Evolutionary conservation across 1,284 basidiomycete genomes (phyloP).

Genomic region (Laetiporus sulphureus): DNA sequence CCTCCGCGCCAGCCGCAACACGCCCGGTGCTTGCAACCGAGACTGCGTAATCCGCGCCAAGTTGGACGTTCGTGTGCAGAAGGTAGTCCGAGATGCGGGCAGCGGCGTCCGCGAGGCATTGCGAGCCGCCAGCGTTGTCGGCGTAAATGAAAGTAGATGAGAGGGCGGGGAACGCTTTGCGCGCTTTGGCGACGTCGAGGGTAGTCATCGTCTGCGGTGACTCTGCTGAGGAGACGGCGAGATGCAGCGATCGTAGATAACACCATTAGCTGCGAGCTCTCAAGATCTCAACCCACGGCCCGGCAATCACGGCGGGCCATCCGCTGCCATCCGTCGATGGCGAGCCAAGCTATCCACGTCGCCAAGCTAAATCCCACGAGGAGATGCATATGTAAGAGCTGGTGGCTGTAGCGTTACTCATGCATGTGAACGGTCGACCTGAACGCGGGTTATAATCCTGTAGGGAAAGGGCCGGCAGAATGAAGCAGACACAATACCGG

Average conservation of each 20-base stretch:
- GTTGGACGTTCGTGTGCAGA: slow-evolving; percentile 64
- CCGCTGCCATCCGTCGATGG: too few relatives aligned
- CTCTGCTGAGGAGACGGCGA: not conserved
- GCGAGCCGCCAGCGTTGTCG: slow-evolving; percentile 78
- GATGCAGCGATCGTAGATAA: not conserved
- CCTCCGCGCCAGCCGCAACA: slow-evolving; percentile 43
- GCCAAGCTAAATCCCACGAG: too few relatives aligned
- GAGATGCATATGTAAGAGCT: too few relatives aligned
- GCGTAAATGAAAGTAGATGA: slow-evolving; percentile 57
- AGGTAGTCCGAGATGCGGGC: slow-evolving; percentile 62
- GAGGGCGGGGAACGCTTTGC: slow-evolving; percentile 61
- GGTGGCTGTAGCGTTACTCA: too few relatives aligned
- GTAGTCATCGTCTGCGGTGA: slow-evolving; percentile 3
- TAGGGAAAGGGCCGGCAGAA: too few relatives aligned
- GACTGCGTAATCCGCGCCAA: slow-evolving; percentile 61
- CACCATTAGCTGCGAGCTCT: too few relatives aligned
- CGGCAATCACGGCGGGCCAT: too few relatives aligned
- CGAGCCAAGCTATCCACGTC: too few relatives aligned
- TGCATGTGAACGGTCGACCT: too few relatives aligned
- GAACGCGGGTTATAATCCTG: too few relatives aligned
- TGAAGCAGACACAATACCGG: too few relatives aligned
- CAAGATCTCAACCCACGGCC: too few relatives aligned
- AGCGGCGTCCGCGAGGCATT: slow-evolving; percentile 48
- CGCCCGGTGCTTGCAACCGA: slow-evolving; percentile 46
- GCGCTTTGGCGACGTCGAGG: slow-evolving; percentile 47